Conservation (phyloP, 257 asterid species). For the Scutellaria minor region DNA sequence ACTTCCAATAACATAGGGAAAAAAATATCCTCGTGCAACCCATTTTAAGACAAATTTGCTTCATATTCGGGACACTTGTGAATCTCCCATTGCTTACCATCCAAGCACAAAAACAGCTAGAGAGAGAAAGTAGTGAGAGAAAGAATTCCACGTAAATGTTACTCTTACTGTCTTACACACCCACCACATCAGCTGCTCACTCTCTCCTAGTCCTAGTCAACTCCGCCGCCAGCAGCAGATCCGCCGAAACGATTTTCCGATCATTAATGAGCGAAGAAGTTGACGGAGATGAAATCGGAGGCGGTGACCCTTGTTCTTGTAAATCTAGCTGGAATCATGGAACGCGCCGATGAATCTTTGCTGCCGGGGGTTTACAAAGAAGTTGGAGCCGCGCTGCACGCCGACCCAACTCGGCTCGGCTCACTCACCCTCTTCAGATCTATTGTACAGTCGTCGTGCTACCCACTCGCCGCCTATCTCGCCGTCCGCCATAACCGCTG, state of each 20-base stretch:
- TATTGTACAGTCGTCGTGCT: conserved; percentile 79
- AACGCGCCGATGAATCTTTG: conserved; percentile 81
- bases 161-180: too few species aligned
- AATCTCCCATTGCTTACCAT: conserved; percentile 33
- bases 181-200: background rate
- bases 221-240: conserved; percentile 21
- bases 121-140: background rate
- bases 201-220: conserved; percentile 32
- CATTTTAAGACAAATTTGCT: conserved; percentile 3
- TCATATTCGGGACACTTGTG: conserved; percentile 11
- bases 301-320: conserved; percentile 65
- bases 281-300: conserved; percentile 52
- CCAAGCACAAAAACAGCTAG: conserved; percentile 25
- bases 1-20: background rate
- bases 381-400: conserved; percentile 80
- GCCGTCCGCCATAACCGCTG: conserved; percentile 77
- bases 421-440: conserved; percentile 75
- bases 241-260: background rate
- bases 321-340: conserved; percentile 88
- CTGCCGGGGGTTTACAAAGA: conserved; percentile 89
- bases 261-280: conserved; percentile 29
- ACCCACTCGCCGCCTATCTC: conserved; percentile 86
- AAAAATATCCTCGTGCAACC: background rate
- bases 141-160: background rate
- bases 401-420: conserved; percentile 88